Evolutionary conservation across 495 filamentous ascomycete species (phyloP).

Genomic region (Aspergillus panamensis): DNA sequence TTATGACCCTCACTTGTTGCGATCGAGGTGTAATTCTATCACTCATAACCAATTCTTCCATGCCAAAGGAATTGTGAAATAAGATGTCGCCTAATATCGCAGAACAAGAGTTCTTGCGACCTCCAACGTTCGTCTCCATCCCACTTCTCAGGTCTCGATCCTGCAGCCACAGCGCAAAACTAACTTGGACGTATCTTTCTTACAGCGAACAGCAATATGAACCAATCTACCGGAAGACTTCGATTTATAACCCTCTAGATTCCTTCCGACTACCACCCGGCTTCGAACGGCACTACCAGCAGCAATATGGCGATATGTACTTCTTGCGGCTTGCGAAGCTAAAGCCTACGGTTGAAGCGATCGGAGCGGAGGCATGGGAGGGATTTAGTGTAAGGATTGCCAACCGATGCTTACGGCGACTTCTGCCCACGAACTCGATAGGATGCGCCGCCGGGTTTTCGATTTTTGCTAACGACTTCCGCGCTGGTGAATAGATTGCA

Average conservation of each 20-base stretch:
- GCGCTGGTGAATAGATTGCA: conserved; percentile 53
- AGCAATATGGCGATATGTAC: conserved; percentile 97
- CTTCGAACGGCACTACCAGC: conserved; percentile 73
- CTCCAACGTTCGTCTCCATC: conserved; percentile 34
- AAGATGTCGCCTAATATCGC: conserved; percentile 29
- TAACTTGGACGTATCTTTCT: conserved; percentile 16
- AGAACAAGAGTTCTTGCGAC: conserved; percentile 34
- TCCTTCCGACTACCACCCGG: conserved; percentile 69
- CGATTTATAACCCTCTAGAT: conserved; percentile 69
- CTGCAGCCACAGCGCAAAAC: not conserved
- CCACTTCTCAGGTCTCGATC: not conserved
- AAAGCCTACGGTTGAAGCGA: conserved; percentile 74
- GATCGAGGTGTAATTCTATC: not conserved
- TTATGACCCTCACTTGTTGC: not conserved
- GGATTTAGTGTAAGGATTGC: conserved; percentile 53
- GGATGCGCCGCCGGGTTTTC: not conserved
- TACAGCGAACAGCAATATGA: conserved; percentile 42
- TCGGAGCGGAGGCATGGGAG: conserved; percentile 73
- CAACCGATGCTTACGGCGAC: not conserved
- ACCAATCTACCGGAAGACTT: conserved; percentile 46
- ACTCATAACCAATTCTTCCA: not conserved
- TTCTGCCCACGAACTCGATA: not conserved
- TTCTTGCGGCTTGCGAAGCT: conserved; percentile 85
- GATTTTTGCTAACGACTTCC: conserved; percentile 6
- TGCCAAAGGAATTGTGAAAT: not conserved